These are phyloP conservation scores for Raphanus sativus DNA, from an alignment of 345 rosid genomes.

Conservation along the genomic window DNA sequence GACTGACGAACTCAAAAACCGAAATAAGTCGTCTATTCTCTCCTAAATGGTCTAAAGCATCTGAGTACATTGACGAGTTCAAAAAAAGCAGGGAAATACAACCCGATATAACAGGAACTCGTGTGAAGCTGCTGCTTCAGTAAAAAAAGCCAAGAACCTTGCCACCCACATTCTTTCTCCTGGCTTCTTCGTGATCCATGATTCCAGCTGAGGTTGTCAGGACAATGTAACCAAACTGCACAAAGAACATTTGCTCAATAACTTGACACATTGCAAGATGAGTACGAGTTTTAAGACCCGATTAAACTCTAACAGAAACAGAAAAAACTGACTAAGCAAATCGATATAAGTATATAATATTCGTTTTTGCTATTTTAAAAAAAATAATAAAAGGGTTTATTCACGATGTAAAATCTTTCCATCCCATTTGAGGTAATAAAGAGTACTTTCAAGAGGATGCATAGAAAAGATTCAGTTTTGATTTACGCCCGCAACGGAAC, in stretches of 20 bases:
- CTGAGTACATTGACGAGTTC: not conserved
- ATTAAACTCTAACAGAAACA: not conserved
- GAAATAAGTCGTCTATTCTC: constrained; percentile 14
- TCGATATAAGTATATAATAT: too few relatives aligned
- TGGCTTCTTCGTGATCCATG: constrained; percentile 91
- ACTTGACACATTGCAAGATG: not conserved
- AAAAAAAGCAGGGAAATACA: not conserved
- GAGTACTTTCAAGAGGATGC: constrained; percentile 2
- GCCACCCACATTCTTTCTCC: constrained; percentile 38
- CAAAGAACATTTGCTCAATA: not conserved
- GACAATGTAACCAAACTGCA: constrained; percentile 81
- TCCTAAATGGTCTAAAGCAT: not conserved
- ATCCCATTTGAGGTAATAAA: not conserved
- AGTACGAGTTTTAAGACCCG: not conserved
- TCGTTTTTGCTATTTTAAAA: not conserved
- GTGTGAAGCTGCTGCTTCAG: too few relatives aligned
- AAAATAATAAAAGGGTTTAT: too few relatives aligned
- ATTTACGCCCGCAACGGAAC: constrained; percentile 51
- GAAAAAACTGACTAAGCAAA: not conserved
- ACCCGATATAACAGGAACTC: too few relatives aligned
- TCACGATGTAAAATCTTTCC: constrained; percentile 19
- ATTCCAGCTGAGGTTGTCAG: constrained; percentile 83
- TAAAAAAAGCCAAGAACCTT: too few relatives aligned
- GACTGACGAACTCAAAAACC: not conserved
- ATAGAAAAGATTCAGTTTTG: constrained; percentile 16